Conservation (phyloP, 495 filamentous ascomycete species). For the Xylaria telfairii region DNA sequence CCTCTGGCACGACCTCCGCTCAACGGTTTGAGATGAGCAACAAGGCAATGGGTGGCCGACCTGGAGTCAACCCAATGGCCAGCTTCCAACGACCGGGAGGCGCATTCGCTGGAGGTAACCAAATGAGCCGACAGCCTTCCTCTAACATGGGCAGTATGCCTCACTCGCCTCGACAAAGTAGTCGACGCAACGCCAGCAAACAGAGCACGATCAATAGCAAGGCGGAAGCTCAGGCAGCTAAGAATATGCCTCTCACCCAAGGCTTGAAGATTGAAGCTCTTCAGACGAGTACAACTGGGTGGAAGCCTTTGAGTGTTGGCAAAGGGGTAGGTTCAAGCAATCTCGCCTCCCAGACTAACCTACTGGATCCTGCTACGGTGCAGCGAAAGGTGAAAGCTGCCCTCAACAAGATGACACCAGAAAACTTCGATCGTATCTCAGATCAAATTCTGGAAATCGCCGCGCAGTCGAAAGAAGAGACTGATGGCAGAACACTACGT, state of each 20-base stretch:
- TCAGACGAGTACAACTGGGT: conserved; percentile 70
- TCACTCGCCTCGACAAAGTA: conserved; percentile 57
- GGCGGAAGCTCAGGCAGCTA: conserved; percentile 70
- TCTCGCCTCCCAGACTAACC: conserved; percentile 54
- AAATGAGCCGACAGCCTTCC: conserved; percentile 58
- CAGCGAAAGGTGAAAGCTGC: conserved; percentile 98
- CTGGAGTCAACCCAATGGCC: conserved; percentile 63
- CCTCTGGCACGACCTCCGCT: conserved; percentile 71
- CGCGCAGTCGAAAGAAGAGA: conserved; percentile 92
- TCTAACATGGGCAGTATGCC: conserved; percentile 52
- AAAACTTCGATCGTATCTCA: conserved; percentile 96
- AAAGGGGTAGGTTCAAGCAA: conserved; percentile 41
- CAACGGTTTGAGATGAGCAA: conserved; percentile 63
- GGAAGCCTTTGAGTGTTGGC: conserved; percentile 84
- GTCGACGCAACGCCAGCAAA: conserved; percentile 68
- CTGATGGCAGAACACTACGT: conserved; percentile 90
- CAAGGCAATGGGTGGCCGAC: conserved; percentile 48
- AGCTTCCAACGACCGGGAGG: conserved; percentile 61
- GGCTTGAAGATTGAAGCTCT: conserved; percentile 83
- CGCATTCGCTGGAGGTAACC: conserved; percentile 60
- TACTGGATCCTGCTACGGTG: conserved; percentile 89
- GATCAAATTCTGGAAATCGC: conserved; percentile 93
- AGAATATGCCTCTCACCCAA: conserved; percentile 87
- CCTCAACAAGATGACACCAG: conserved; percentile 99
- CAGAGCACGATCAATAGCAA: conserved; percentile 60